Conservation (phyloP, 1,139 yeast genomes). For the Magnusiomyces paraingens region DNA sequence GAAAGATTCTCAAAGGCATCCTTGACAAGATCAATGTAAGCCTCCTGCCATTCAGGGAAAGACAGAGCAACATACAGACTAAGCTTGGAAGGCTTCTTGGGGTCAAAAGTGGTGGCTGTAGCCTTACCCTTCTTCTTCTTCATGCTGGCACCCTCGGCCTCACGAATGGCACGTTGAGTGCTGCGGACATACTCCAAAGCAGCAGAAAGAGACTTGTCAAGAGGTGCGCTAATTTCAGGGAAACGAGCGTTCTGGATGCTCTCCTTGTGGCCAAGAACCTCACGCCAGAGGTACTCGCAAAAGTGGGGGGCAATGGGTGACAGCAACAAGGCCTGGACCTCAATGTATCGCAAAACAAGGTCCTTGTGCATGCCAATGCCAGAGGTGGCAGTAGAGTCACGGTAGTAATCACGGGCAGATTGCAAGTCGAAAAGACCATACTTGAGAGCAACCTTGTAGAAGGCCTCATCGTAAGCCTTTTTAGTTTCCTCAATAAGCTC, state of each 20-base stretch:
- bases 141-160: slow-evolving; percentile 78
- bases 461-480: slow-evolving; percentile 61
- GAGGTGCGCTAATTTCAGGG: slow-evolving; percentile 67
- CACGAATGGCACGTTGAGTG: slow-evolving; percentile 79
- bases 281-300: slow-evolving; percentile 83
- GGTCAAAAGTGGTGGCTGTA: slow-evolving; percentile 59
- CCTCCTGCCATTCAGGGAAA: slow-evolving; percentile 96
- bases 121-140: slow-evolving; percentile 89
- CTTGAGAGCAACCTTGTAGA: slow-evolving; percentile 85
- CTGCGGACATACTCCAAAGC: slow-evolving; percentile 73
- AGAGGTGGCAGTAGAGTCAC: slow-evolving; percentile 61
- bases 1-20: slow-evolving; percentile 53
- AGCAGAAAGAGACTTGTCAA: slow-evolving; percentile 55
- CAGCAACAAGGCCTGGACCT: slow-evolving; percentile 72
- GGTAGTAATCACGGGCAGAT: slow-evolving; percentile 90
- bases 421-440: slow-evolving; percentile 90
- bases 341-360: slow-evolving; percentile 73
- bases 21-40: slow-evolving; percentile 76
- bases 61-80: slow-evolving; percentile 66
- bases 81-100: slow-evolving; percentile 63
- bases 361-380: slow-evolving; percentile 72
- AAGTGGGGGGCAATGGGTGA: slow-evolving; percentile 97
- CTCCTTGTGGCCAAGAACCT: slow-evolving; percentile 50
- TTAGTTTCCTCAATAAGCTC: slow-evolving; percentile 65
- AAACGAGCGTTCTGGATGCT: slow-evolving; percentile 70